Evolutionary conservation across 2,329 filamentous ascomycete species (phyloP), one percentile per base, ranked within the genome.

Genomic region (Claviceps sp.): DNA sequence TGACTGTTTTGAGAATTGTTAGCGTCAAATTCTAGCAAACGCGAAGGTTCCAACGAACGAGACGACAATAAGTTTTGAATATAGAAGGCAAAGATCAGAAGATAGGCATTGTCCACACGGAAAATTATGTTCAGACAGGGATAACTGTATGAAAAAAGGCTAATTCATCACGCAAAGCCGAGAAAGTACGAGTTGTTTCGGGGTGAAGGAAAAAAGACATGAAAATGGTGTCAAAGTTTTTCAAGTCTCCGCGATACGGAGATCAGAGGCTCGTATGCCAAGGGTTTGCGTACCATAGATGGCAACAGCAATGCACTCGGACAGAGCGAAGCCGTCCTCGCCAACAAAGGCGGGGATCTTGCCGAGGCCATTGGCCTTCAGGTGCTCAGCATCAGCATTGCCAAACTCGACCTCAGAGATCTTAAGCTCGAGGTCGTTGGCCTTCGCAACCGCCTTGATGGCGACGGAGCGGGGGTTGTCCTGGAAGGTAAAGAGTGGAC

Each of bases 331-430:
- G 72, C 90, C 91, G 73, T 98, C 93, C 67, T 84, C 78, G 69
- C 90, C 90, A 65, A 91, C 80, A 68, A 98, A 97, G 67, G 89
- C 85, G 60, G 93, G 93, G 67, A 97, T 78, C 80, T 91, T 94
- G 75, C 85, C 85, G 58, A 95, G 85, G 66, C 83, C 81, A 80
- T 89, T 94, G 73, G 87, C 70, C 77, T 89, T 86, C 66, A 82
- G 74, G 78, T 95, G 95, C 68, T 95, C 89, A 59, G 76, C 71
- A 60, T 80, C 78, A 55, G 85, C 73, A 64, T 82, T 83, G 59
- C 71, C 71, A 57, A 80, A 76, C 68, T 84, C 75, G 58, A 82
- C 85, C 64, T 86, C 73, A 62, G 93, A 85, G 60, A 90, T 72
- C 74, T 96, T 89, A 63, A 98, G 72, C 60, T 97, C 89, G 68